Evolutionary conservation across 2,329 filamentous ascomycete species (phyloP).

Genomic region (Dactylellina drechsleri): DNA sequence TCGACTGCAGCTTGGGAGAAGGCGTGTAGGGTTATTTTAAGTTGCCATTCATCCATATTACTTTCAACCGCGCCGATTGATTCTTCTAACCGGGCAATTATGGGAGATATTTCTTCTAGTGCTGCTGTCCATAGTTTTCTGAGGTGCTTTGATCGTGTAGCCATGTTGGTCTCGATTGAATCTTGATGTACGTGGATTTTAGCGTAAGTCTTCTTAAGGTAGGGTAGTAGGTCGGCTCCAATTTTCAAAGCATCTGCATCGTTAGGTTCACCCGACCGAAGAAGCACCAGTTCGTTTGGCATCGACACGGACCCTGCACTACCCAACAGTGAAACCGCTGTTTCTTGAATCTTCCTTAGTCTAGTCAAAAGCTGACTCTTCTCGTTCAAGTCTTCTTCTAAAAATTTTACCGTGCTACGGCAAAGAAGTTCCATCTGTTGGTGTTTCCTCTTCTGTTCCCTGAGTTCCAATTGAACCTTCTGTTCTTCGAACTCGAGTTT

Average conservation of each 20-base stretch:
- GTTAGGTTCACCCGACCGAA: not conserved
- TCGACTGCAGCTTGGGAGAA: slow-evolving; percentile 5
- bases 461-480: slow-evolving; percentile 1
- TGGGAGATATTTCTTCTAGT: slow-evolving; percentile 10
- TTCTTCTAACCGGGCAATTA: not conserved
- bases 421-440: slow-evolving; percentile 5
- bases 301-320: not conserved
- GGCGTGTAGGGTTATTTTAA: not conserved
- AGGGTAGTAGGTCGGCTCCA: not conserved
- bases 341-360: not conserved
- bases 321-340: not conserved
- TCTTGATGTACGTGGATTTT: slow-evolving; percentile 7
- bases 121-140: not conserved
- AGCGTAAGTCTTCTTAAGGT: slow-evolving; percentile 7
- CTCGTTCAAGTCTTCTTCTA: not conserved
- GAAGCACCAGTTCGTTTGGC: not conserved
- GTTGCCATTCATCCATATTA: slow-evolving; percentile 6
- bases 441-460: slow-evolving; percentile 5
- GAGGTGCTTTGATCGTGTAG: not conserved
- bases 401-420: not conserved
- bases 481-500: not conserved
- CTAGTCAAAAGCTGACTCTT: not conserved
- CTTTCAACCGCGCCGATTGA: not conserved
- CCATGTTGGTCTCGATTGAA: slow-evolving; percentile 1
- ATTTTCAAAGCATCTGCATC: not conserved